Evolutionary conservation across 2,329 filamentous ascomycete species (phyloP).

Genomic region (Aspergillaceae sp.): DNA sequence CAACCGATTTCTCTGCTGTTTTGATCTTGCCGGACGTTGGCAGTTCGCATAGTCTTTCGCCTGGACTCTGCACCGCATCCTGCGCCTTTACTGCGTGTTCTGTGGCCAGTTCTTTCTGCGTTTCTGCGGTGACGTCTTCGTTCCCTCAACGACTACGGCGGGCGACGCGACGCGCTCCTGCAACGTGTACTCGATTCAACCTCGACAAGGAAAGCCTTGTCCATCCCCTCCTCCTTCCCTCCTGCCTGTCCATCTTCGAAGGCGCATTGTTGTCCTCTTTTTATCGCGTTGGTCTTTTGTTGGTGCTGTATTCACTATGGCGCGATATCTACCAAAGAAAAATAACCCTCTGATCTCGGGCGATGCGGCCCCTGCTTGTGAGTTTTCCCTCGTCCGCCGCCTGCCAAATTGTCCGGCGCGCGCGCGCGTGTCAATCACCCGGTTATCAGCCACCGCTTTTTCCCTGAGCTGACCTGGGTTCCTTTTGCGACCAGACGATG

Average conservation of each 20-base stretch:
- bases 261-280: slow-evolving; percentile 4
- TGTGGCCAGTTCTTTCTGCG: background rate
- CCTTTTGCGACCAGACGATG: slow-evolving; percentile 46
- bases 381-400: slow-evolving; percentile 19
- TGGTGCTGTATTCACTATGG: slow-evolving; percentile 20
- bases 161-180: slow-evolving; percentile 30
- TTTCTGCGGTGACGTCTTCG: slow-evolving; percentile 15
- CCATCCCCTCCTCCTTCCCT: slow-evolving; percentile 10
- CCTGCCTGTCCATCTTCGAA: background rate
- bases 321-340: slow-evolving; percentile 39
- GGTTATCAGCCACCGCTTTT: background rate
- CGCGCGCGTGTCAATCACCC: background rate
- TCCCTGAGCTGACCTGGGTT: slow-evolving; percentile 8
- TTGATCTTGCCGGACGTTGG: background rate
- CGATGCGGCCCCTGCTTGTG: slow-evolving; percentile 38
- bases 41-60: background rate
- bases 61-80: background rate
- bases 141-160: background rate
- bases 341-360: slow-evolving; percentile 39
- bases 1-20: background rate
- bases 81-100: background rate
- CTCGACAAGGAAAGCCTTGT: background rate
- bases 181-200: slow-evolving; percentile 33
- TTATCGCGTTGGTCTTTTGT: slow-evolving; percentile 1
- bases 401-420: slow-evolving; percentile 2